phyloP scores from a whole-genome alignment of 805 yeast species.

The Wickerhamiella occidentalis region DNA sequence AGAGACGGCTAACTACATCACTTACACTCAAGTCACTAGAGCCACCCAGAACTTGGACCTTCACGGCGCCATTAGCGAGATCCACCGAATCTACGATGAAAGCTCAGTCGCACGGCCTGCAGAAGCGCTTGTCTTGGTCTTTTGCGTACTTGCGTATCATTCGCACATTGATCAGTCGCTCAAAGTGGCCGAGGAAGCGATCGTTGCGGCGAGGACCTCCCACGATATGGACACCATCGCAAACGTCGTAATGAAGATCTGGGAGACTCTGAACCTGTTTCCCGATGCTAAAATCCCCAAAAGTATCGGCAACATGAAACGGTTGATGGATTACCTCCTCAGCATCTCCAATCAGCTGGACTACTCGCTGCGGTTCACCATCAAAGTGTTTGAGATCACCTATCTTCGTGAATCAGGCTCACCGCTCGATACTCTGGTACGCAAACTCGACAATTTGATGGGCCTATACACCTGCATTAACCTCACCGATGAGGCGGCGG shows the following conservation, averaged over 20 bases:
- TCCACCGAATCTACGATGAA: slow-evolving; percentile 5
- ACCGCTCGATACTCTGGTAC: not conserved
- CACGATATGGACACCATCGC: not conserved
- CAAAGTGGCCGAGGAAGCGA: not conserved
- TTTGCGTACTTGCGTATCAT: not conserved
- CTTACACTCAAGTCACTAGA: not conserved
- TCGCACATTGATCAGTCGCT: not conserved
- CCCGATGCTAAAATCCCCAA: not conserved
- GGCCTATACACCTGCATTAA: not conserved
- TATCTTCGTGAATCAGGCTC: not conserved
- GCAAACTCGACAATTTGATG: not conserved
- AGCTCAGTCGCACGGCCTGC: not conserved
- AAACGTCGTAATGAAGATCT: not conserved
- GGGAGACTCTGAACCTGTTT: not conserved
- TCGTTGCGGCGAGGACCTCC: not conserved
- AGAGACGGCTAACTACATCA: not conserved
- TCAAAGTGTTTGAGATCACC: not conserved
- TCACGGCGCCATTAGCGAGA: not conserved
- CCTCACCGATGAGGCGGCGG: not conserved
- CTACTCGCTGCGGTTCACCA: not conserved
- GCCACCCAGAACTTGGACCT: not conserved
- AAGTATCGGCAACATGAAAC: not conserved
- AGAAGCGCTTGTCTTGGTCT: not conserved
- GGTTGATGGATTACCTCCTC: not conserved
- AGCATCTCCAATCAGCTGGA: not conserved